Evolutionary conservation across 2,329 filamentous ascomycete species (phyloP).

Genomic region (Septoria petroselini): DNA sequence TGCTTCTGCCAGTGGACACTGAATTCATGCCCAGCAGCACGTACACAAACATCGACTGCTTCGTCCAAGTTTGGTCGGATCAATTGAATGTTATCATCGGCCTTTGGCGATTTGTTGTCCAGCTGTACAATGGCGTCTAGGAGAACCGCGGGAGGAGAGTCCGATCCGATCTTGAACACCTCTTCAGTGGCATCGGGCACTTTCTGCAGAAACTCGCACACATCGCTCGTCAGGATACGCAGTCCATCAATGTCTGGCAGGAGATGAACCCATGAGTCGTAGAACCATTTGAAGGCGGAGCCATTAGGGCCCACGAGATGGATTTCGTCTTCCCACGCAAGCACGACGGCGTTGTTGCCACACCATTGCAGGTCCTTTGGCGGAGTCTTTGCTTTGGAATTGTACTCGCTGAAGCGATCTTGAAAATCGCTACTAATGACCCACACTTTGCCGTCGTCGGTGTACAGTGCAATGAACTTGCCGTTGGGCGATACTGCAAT

Average conservation of each 20-base stretch:
- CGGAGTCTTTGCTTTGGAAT: slow-evolving; percentile 78
- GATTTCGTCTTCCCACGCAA: slow-evolving; percentile 97
- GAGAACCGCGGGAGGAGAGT: slow-evolving; percentile 85
- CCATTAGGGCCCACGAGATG: slow-evolving; percentile 87
- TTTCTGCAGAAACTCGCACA: slow-evolving; percentile 96
- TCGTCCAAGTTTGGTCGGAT: slow-evolving; percentile 85
- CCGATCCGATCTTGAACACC: slow-evolving; percentile 83
- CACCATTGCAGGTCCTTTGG: slow-evolving; percentile 94
- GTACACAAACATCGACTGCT: slow-evolving; percentile 89
- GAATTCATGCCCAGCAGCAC: slow-evolving; percentile 89
- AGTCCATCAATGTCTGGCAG: slow-evolving; percentile 88
- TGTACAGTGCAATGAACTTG: slow-evolving; percentile 82
- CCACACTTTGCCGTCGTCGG: slow-evolving; percentile 78
- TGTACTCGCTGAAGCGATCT: slow-evolving; percentile 84
- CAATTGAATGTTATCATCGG: slow-evolving; percentile 94
- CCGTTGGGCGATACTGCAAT: slow-evolving; percentile 89
- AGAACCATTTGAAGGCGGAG: slow-evolving; percentile 66
- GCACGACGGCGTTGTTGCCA: slow-evolving; percentile 85
- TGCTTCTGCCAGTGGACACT: slow-evolving; percentile 91
- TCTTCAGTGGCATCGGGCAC: slow-evolving; percentile 70
- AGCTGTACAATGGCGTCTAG: slow-evolving; percentile 88
- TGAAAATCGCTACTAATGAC: slow-evolving; percentile 96
- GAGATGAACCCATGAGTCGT: slow-evolving; percentile 86
- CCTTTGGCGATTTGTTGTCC: slow-evolving; percentile 91
- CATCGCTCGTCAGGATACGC: slow-evolving; percentile 81